Evolutionary conservation across 2,329 filamentous ascomycete species (phyloP).

Genomic region (Sordariomycetes sp.): DNA sequence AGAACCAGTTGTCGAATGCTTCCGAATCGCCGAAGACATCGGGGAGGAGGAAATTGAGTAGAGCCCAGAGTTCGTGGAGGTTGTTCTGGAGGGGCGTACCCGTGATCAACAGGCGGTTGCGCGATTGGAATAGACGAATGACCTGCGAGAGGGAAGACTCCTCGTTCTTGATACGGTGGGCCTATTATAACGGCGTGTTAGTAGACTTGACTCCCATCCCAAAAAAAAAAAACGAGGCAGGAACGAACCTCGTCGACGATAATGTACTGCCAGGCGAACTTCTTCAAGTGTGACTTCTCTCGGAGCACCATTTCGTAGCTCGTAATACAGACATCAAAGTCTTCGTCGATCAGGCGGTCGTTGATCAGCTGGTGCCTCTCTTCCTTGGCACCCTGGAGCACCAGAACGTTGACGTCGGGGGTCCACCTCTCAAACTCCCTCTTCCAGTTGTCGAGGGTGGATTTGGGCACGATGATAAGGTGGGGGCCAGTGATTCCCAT

Average conservation of each 20-base stretch:
- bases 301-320: slow-evolving; percentile 98
- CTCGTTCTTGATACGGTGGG: slow-evolving; percentile 98
- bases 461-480: slow-evolving; percentile 87
- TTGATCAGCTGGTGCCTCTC: slow-evolving; percentile 82
- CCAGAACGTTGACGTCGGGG: slow-evolving; percentile 86
- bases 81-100: slow-evolving; percentile 98
- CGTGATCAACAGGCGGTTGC: slow-evolving; percentile 90
- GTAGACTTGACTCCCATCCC: background rate
- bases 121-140: slow-evolving; percentile 89
- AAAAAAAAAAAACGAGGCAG: background rate
- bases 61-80: slow-evolving; percentile 91
- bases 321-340: slow-evolving; percentile 96
- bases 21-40: slow-evolving; percentile 96
- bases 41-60: slow-evolving; percentile 94
- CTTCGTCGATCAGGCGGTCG: slow-evolving; percentile 81
- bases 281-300: slow-evolving; percentile 89
- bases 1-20: slow-evolving; percentile 98
- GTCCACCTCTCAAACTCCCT: slow-evolving; percentile 92
- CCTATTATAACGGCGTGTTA: slow-evolving; percentile 18
- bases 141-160: slow-evolving; percentile 95
- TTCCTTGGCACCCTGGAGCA: slow-evolving; percentile 91
- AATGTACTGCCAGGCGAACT: slow-evolving; percentile 99
- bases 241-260: slow-evolving; percentile 72
- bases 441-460: slow-evolving; percentile 97
- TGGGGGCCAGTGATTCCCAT: slow-evolving; percentile 86